Evolutionary conservation across 148 eudicot genomes (phyloP).

Genomic region (Simmondsia chinensis): DNA sequence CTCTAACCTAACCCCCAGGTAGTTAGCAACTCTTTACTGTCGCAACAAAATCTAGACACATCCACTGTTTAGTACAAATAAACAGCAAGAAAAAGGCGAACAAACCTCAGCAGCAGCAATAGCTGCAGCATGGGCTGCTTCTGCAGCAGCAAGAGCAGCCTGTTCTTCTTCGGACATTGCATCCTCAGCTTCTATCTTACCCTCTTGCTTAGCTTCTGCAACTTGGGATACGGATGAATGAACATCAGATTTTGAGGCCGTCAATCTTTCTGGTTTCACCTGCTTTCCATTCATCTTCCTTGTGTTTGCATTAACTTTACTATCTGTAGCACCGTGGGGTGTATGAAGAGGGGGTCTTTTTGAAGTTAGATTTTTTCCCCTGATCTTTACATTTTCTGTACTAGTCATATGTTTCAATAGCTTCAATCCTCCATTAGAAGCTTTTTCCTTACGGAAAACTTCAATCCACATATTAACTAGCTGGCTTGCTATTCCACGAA

Average conservation of each 20-base stretch:
- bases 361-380: constrained; percentile 29
- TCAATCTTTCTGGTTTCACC: constrained; percentile 29
- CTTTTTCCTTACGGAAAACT: constrained; percentile 93
- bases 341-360: constrained; percentile 54
- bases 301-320: constrained; percentile 21
- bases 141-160: constrained; percentile 88
- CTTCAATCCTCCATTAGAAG: constrained; percentile 62
- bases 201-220: constrained; percentile 28
- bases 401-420: constrained; percentile 47
- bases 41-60: neutral
- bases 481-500: constrained; percentile 95
- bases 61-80: neutral
- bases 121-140: constrained; percentile 87
- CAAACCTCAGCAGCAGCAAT: constrained; percentile 91
- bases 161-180: constrained; percentile 75
- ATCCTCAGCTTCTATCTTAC: constrained; percentile 25
- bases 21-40: no score
- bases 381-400: constrained; percentile 46
- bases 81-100: neutral
- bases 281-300: constrained; percentile 43
- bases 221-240: constrained; percentile 36
- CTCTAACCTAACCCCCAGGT: no score
- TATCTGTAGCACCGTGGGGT: constrained; percentile 31
- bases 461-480: constrained; percentile 93
- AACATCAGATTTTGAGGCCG: constrained; percentile 29